phyloP scores from a whole-genome alignment of 345 rosid species.

The Isatis tinctoria region DNA sequence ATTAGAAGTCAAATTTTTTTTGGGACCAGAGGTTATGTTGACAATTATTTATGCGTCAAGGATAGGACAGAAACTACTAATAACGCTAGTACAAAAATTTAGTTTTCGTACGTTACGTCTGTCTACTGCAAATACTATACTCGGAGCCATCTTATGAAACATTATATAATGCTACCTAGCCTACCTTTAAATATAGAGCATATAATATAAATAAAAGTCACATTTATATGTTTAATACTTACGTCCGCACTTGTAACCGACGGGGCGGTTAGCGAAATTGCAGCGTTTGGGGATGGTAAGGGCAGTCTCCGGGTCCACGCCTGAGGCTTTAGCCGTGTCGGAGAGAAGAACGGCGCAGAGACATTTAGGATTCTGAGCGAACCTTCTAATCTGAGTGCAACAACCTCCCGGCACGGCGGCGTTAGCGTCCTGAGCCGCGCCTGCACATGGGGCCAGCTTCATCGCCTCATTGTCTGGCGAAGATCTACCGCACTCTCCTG shows the following conservation, averaged over 20 bases:
- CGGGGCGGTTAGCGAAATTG: constrained; percentile 73
- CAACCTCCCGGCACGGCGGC: constrained; percentile 62
- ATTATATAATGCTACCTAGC: too few species aligned
- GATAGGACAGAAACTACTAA: too few species aligned
- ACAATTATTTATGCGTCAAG: too few species aligned
- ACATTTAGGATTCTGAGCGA: constrained; percentile 66
- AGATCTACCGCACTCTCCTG: constrained; percentile 74
- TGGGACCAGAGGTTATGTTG: too few species aligned
- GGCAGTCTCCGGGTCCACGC: constrained; percentile 61
- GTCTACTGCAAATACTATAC: too few species aligned
- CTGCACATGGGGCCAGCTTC: constrained; percentile 78
- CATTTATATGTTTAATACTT: not conserved
- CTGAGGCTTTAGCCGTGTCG: constrained; percentile 64
- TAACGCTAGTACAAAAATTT: too few species aligned
- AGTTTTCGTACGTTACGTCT: too few species aligned
- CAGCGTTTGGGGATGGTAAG: constrained; percentile 90
- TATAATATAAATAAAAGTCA: not conserved
- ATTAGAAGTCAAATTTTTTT: too few species aligned
- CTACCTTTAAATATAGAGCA: too few species aligned
- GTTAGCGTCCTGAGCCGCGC: constrained; percentile 48
- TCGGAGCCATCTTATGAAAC: too few species aligned
- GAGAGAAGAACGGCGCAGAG: constrained; percentile 82
- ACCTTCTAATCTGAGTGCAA: constrained; percentile 59
- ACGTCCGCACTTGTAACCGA: constrained; percentile 87
- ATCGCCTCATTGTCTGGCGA: constrained; percentile 80